Evolutionary conservation across 306 rosid species (phyloP).

Genomic region (Rosa multiflora): DNA sequence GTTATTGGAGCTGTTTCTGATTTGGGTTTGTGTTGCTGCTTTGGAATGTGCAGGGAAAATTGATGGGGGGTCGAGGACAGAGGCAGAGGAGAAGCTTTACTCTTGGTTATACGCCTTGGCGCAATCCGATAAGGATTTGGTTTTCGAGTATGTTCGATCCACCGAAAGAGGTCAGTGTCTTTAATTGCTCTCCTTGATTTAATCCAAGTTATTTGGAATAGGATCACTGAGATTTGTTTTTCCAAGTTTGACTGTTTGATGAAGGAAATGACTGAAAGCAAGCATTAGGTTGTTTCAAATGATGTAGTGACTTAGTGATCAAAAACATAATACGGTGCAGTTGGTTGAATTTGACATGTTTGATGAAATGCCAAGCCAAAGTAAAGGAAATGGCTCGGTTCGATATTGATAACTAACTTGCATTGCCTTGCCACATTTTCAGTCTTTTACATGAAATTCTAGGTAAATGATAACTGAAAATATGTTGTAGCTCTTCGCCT

Average conservation of each 20-base stretch:
- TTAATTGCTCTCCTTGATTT: background rate
- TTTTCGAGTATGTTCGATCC: conserved; percentile 74
- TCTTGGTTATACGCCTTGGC: conserved; percentile 82
- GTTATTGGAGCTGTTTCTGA: conserved; percentile 3
- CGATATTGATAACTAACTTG: background rate
- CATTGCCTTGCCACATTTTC: background rate
- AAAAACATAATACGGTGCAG: background rate
- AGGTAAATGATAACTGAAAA: background rate
- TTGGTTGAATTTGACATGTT: background rate
- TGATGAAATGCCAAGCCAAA: background rate
- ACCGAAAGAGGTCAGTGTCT: conserved; percentile 69
- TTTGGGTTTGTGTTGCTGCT: conserved; percentile 23
- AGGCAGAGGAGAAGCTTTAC: conserved; percentile 71
- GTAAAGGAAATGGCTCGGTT: background rate
- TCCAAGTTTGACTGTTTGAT: background rate
- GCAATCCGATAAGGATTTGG: conserved; percentile 57
- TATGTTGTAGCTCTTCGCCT: background rate
- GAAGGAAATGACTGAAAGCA: background rate
- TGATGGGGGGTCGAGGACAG: conserved; percentile 63
- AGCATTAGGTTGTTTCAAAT: background rate
- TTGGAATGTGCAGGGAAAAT: conserved; percentile 44
- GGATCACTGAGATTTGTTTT: background rate
- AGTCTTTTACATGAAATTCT: background rate
- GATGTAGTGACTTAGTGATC: background rate
- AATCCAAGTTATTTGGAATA: background rate